Evolutionary conservation across 2,329 filamentous ascomycete genomes (phyloP).

Genomic region (Trichoderma oligosporum): DNA sequence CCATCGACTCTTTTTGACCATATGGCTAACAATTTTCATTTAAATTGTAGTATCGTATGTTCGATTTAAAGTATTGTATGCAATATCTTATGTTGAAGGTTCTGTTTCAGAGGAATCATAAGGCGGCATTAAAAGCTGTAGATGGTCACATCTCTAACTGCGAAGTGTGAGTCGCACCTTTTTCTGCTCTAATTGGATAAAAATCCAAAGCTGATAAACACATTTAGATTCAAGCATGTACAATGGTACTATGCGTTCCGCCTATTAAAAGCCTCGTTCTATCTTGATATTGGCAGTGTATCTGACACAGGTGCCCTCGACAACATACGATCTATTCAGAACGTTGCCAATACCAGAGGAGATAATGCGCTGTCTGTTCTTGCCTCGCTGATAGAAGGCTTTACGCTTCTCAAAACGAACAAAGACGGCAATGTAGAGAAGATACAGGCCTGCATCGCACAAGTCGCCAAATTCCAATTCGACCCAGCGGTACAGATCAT

Average conservation of each 20-base stretch:
- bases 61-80: slow-evolving; percentile 73
- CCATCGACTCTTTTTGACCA: not conserved
- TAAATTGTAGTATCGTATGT: slow-evolving; percentile 40
- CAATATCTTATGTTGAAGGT: slow-evolving; percentile 69
- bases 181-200: not conserved
- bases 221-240: slow-evolving; percentile 55
- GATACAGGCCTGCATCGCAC: slow-evolving; percentile 70
- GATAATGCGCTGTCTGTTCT: slow-evolving; percentile 64
- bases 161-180: slow-evolving; percentile 49
- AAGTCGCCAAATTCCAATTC: slow-evolving; percentile 67
- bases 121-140: slow-evolving; percentile 67
- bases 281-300: slow-evolving; percentile 57
- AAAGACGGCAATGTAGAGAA: slow-evolving; percentile 65
- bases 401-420: slow-evolving; percentile 62
- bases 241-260: slow-evolving; percentile 76
- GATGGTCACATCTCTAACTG: slow-evolving; percentile 67
- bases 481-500: slow-evolving; percentile 60
- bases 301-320: slow-evolving; percentile 63
- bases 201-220: not conserved
- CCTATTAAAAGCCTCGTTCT: slow-evolving; percentile 67
- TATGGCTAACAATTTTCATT: slow-evolving; percentile 19
- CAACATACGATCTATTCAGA: slow-evolving; percentile 61
- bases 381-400: slow-evolving; percentile 63
- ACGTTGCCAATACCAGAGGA: slow-evolving; percentile 55
- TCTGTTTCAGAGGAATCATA: slow-evolving; percentile 65